Conservation (phyloP, 2,329 filamentous ascomycete genomes). For the Diplodia intermedia region DNA sequence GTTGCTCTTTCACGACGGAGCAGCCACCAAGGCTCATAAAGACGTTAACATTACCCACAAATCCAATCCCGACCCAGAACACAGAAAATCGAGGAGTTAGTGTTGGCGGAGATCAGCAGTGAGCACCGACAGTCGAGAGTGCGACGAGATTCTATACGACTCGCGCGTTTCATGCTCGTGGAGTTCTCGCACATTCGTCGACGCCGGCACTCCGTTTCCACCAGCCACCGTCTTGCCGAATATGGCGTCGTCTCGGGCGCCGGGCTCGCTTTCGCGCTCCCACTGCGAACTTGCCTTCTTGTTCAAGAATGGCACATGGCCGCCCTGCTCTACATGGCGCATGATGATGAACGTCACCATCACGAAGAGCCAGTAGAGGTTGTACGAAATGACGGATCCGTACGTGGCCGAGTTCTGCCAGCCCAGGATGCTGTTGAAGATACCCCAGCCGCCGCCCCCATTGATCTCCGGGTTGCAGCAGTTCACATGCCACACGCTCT, state of each 20-base stretch:
- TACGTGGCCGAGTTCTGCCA: constrained; percentile 91
- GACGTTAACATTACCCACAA: constrained; percentile 1
- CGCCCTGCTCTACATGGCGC: constrained; percentile 69
- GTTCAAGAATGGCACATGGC: constrained; percentile 54
- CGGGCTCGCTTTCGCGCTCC: constrained; percentile 21
- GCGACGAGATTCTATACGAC: constrained; percentile 21
- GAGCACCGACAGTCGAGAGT: constrained; percentile 14
- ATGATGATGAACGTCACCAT: constrained; percentile 70
- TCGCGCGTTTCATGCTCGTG: constrained; percentile 15
- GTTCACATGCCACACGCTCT: constrained; percentile 84
- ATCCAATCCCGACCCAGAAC: background rate
- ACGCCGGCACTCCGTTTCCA: constrained; percentile 4
- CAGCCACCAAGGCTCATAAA: background rate
- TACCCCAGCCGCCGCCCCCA: constrained; percentile 80
- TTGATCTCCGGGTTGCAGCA: constrained; percentile 79
- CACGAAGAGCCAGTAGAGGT: constrained; percentile 81
- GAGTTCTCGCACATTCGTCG: constrained; percentile 24
- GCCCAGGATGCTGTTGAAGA: constrained; percentile 85
- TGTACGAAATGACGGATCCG: constrained; percentile 85
- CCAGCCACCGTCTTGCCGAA: background rate
- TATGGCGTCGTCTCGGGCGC: background rate
- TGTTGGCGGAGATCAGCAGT: constrained; percentile 18
- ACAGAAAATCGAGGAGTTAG: background rate
- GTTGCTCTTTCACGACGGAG: background rate
- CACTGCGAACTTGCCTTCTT: constrained; percentile 8